These are phyloP conservation scores for Phyllosticta citribraziliensis DNA, from an alignment of 2,329 filamentous ascomycete genomes.

Conservation along the genomic window DNA sequence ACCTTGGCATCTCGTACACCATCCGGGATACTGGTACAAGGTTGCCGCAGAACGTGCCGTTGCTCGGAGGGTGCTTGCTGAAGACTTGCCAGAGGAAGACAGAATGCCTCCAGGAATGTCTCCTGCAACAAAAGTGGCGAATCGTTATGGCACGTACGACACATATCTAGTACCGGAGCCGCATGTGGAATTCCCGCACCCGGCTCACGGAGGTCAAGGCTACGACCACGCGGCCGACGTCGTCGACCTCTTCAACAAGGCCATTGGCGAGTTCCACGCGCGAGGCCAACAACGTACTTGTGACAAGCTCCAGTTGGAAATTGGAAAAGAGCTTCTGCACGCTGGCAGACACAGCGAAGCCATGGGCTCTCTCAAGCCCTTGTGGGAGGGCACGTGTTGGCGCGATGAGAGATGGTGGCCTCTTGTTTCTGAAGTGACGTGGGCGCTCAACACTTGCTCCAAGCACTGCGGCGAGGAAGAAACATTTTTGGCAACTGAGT, in stretches of 20 bases:
- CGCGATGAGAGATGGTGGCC: constrained; percentile 50
- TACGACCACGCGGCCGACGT: constrained; percentile 46
- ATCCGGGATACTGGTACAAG: constrained; percentile 53
- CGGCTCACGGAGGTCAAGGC: constrained; percentile 28
- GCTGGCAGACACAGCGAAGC: constrained; percentile 42
- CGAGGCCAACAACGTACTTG: constrained; percentile 45
- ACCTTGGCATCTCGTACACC: constrained; percentile 51
- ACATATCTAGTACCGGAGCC: constrained; percentile 51
- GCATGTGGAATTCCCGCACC: constrained; percentile 42
- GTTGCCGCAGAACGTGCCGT: constrained; percentile 44
- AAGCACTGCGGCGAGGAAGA: constrained; percentile 35
- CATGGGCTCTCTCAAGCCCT: constrained; percentile 38
- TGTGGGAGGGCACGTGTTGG: constrained; percentile 51
- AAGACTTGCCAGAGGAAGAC: constrained; percentile 51
- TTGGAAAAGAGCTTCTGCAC: constrained; percentile 44
- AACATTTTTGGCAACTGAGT: constrained; percentile 43
- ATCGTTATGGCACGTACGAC: constrained; percentile 46
- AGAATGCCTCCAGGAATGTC: constrained; percentile 45
- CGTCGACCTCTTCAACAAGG: constrained; percentile 35
- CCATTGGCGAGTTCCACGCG: constrained; percentile 42
- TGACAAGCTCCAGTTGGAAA: constrained; percentile 45
- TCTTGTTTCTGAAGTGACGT: constrained; percentile 44
- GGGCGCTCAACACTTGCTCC: constrained; percentile 46
- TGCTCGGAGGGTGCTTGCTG: constrained; percentile 40
- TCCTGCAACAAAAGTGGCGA: constrained; percentile 45